Base-by-base conservation (phyloP, 345 rosid species). In the Pelargonium nanum region DNA sequence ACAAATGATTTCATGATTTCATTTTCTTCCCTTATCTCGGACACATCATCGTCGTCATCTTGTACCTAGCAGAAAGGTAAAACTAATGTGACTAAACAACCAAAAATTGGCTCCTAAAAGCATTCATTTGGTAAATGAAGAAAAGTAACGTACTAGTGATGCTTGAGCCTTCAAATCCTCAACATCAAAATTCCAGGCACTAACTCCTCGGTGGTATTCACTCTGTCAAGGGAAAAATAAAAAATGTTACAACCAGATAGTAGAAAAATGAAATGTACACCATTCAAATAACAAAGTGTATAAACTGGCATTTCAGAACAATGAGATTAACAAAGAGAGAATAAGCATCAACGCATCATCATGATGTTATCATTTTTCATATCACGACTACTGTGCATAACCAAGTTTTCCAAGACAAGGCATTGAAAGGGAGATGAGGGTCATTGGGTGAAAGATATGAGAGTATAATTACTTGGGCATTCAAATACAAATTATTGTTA, bases 131-230 rank as follows among this genome's bases (percentile, higher is more conserved):
- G 53, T 26, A 24, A 58, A 50, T 44, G 15, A 55, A 19, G 60
- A 24, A 61, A 69, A 50, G 48, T n/a, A 20, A 55, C 83, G 75
- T 79, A 94, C 99, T 62, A 94, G 74, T 25, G 97, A 86, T 58
- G 99, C 97, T 77, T 90, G 99, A 56, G 82, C 85, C 82, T 88
- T 94, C 67, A 94, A 75, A 85, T 94, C 99, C 65, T 81, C 92
- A 64, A 94, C 55, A 67, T 94, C 96, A 69, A 94, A 94, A 67
- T 94, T 86, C 99, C 99, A 94, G 63, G 99, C 96, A 75, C 99
- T 94, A 65, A 94, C 99, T 73, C 99, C 99, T 75, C 97, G 77
- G 65, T 94, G 85, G 77, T 90, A 94, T 77, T 94, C 99, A 62
- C 96, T 90, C 99, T 94, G 78, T 65, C 65, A 53, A 68, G 30